phyloP scores from a whole-genome alignment of 352 stramenopile species.

The Phytopythium ostracodes region DNA sequence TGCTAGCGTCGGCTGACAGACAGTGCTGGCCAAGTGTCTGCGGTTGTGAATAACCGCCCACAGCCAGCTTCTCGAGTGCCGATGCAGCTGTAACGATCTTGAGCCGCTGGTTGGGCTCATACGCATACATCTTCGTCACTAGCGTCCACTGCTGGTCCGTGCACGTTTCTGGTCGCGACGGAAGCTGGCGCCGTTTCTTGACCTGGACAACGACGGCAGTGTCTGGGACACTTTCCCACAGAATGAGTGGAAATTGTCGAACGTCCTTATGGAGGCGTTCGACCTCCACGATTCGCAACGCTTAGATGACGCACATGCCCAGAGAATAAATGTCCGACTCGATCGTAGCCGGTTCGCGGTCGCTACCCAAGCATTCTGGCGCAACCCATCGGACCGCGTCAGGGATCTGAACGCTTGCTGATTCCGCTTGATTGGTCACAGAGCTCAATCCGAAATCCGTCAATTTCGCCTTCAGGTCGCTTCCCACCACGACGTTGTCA shows the following conservation, averaged over 20 bases:
- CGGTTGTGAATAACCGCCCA: too few relatives aligned
- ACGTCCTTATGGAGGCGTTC: background rate
- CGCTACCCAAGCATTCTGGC: constrained; percentile 20
- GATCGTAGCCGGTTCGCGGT: constrained; percentile 9
- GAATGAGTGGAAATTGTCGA: background rate
- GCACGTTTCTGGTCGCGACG: background rate
- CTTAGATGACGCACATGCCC: constrained; percentile 1
- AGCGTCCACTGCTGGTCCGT: background rate
- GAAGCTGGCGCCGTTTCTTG: background rate
- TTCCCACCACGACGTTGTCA: constrained; percentile 3
- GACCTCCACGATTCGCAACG: background rate
- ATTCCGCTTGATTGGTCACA: background rate
- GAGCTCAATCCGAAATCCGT: constrained; percentile 5
- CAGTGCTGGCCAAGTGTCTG: too few relatives aligned
- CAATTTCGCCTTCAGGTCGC: background rate
- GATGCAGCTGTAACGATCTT: background rate
- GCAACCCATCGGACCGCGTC: constrained; percentile 19
- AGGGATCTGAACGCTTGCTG: background rate
- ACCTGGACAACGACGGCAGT: background rate
- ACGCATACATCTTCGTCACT: background rate
- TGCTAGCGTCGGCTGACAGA: too few relatives aligned
- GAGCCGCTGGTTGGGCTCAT: background rate
- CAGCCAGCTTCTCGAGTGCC: background rate
- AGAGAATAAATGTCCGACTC: constrained; percentile 1
- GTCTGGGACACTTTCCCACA: background rate